phyloP scores from a whole-genome alignment of 768 basidiomycete genomes.

The Russula lepida region DNA sequence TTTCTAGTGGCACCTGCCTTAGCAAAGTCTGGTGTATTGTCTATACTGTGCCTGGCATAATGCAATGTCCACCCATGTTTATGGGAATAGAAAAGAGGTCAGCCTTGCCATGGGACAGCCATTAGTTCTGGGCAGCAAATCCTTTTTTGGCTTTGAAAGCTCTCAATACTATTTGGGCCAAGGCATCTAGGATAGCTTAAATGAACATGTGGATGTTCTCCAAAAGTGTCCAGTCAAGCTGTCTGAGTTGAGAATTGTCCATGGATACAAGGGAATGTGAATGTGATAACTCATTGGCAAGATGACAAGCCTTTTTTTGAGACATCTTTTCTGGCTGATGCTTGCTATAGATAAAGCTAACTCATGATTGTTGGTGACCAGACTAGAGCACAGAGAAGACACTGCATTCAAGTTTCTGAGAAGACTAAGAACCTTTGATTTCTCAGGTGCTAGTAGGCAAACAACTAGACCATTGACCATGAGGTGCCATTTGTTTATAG shows the following conservation, averaged over 20 bases:
- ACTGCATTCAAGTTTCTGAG: constrained; percentile 42
- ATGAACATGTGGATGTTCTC: background rate
- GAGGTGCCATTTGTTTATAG: constrained; percentile 63
- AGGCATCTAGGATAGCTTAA: constrained; percentile 36
- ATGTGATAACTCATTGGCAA: constrained; percentile 33
- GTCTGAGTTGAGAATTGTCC: constrained; percentile 48
- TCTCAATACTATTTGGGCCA: constrained; percentile 99
- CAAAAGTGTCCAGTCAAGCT: constrained; percentile 58
- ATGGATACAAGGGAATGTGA: constrained; percentile 18
- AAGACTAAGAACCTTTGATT: constrained; percentile 37
- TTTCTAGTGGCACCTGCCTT: too few relatives aligned
- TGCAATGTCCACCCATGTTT: constrained; percentile 90
- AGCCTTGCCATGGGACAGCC: constrained; percentile 82
- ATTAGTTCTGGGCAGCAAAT: constrained; percentile 55
- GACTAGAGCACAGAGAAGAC: constrained; percentile 37
- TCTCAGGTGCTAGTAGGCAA: constrained; percentile 38
- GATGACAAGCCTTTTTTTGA: constrained; percentile 31
- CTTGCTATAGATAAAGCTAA: constrained; percentile 42
- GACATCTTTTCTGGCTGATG: constrained; percentile 29
- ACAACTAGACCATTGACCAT: constrained; percentile 28
- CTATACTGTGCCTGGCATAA: constrained; percentile 40
- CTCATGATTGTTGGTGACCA: constrained; percentile 34
- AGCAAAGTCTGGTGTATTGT: constrained; percentile 39
- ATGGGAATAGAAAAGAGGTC: constrained; percentile 77
- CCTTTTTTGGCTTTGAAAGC: constrained; percentile 64